Base-by-base conservation (phyloP, 495 filamentous ascomycete genomes). In the Friedmanniomyces simplex region DNA sequence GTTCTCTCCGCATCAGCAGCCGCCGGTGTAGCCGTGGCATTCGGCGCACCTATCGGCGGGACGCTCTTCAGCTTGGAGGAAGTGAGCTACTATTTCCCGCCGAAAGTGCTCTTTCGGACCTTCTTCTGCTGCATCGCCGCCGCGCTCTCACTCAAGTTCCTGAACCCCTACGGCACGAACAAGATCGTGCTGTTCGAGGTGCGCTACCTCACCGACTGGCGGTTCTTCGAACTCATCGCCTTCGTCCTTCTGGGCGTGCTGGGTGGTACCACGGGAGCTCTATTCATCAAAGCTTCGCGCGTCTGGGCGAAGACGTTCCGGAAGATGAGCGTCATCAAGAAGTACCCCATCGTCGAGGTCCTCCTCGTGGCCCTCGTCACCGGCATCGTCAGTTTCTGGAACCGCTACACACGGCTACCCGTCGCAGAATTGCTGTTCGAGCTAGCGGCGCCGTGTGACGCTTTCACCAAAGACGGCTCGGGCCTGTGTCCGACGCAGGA, bases 71-170 rank as follows among this genome's bases (percentile, higher is more conserved):
- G 89, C 54, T 72, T 97, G 24, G 91, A 97, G 71, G 91, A 97
- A 77, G 89, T 96, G 65, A 87, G 85, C 69, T 98, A 98, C 69
- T 98, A 96, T 68, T 96, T 96, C 70, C 93, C 91, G 3, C 87
- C 93, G n/a, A 97, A 98, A 72, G 96, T 91, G 1, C 80, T 98
- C 2, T 98, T 98, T 73, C 78, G 93, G 39, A 98, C 93, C 1
- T 97, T 98, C 75, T 98, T 96, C 72, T 96, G 90, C 71, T 98
- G 91, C 71, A 97, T 97, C 64, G 87, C 86, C 1, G 90, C 93
- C 22, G 86, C 93, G 0, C 68, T 98, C 25, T 89, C 91, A 3
- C 74, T 97, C 55, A 95, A 95, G 65, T 95, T 96, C 66, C 76
- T 97, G 51, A 91, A 98, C 56, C 93, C 93, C 0, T 98, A 98